Base-by-base conservation (phyloP, 139 green algal genomes). In the Chlorella sp. region DNA sequence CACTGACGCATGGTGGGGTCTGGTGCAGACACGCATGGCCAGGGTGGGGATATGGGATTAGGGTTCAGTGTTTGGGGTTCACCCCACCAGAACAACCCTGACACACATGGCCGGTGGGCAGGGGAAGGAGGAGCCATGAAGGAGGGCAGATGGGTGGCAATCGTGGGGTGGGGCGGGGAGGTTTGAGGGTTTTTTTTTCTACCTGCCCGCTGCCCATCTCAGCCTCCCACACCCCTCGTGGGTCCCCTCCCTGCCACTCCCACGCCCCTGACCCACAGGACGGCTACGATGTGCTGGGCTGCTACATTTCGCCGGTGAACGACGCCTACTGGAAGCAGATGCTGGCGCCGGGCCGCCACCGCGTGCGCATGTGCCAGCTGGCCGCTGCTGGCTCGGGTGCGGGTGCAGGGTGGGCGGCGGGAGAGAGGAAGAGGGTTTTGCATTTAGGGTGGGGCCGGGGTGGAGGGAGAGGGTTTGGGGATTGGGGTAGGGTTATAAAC, bases 291-390 rank as follows among this genome's bases (percentile, higher is more conserved):
- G 96, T 98, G 18, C 90, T 96, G 60, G 96, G 96, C 30, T 95
- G 88, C 39, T 98, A 97, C 90, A 88, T 98, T 85, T 97, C 95
- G 2, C 96, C 96, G 5, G 96, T 98, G 19, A 93, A 93, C 42
- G 95, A 98, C 87, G 93, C 89, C 0, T 98, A 98, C 88, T 93
- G 92, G 80, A 98, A 98, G 93, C 39, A 89, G 11, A 92, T 83
- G 19, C 95, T 98, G 37, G 91, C 92, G 0, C 88, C 93, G 4
- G 92, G 91, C 4, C 12, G 69, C 15, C 92, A 98, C 85, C 92
- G 96, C 19, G 36, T 98, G 34, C 88, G 75, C 26, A 98, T 98
- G 96, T 97, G 93, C 89, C 85, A 92, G 73, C 71, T 95, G 83
- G 95, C 94, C 9, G 81, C 92, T 32, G 90, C 69, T 3, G 87